Base-by-base conservation (phyloP, 306 rosid species). In the Arachis stenosperma region DNA sequence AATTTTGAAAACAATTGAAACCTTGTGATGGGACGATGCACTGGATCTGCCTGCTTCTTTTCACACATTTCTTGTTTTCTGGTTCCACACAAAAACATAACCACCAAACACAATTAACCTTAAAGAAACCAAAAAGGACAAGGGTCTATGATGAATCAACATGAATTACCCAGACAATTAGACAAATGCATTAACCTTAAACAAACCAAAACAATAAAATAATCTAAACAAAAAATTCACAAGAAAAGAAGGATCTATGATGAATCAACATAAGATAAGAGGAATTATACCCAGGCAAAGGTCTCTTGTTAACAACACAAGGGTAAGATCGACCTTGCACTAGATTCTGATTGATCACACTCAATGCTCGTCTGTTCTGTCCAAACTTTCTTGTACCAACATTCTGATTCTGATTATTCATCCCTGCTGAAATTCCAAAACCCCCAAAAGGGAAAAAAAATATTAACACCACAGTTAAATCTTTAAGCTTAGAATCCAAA, bases 11-110 rank as follows among this genome's bases (percentile, higher is more conserved):
- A 11, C 17, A 70, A 63, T 41, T 62, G 8, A 9, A 46, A 88
- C 93, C 96, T 84, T 4, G 93, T 88, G 51, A 90, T 86, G 27
- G 93, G 96, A 59, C 96, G 83, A 66, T 86, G 91, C 3, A 76
- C 79, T 46, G 81, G 84, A 86, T 88, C 88, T 13, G 86, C 93
- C 78, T 81, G 92, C 88, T 90, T 87, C 79, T 90, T 90, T 71
- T 84, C 87, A 73, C 54, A 80, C n/a, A 78, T 47, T 50, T 78
- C 90, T 39, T 70, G 81, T 48, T 78, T 81, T 33, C 91, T 89
- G 79, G 15, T 5, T n/a, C 22, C 7, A 30, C 44, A 46, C 4
- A 47, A 33, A 69, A 69, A 29, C 30, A 41, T 8, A 53, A 30
- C 7, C 53, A 55, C 7, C 53, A 55, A 46, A 69, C 15, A 56